Base-by-base conservation (phyloP, 371 early-diverging fungal genomes). In the Choanephora cucurbitarum region DNA sequence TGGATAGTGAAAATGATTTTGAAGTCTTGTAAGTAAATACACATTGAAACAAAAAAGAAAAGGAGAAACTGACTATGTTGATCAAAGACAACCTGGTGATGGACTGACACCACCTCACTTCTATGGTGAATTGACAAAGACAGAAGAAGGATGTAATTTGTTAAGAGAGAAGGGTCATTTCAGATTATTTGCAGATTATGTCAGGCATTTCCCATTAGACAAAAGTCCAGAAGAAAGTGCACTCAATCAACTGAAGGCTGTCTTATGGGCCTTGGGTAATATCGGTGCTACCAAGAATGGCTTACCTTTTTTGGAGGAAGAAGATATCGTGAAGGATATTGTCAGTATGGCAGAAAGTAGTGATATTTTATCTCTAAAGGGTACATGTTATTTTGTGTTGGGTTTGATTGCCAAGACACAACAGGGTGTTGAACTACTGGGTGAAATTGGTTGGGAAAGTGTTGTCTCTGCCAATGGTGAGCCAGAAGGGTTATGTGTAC, bases 191-290 rank as follows among this genome's bases (percentile, higher is more conserved):
- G 84, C 81, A 4, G 67, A 83, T 5, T 81, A 62, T 59, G 75
- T 91, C n/a, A 76, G 86, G 0, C 72, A 75, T 6, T 75, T 85
- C 55, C 67, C 75, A n/a, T 51, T 69, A 17, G 83, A 66, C 19
- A 60, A 65, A 14, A 78, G 78, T 44, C 22, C 59, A 2, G 31
- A 31, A 15, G 56, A 56, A 14, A 50, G 43, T 10, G 50, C 56
- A 6, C 62, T 88, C 17, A 59, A 77, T 24, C 80, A 87, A 37
- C 66, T 92, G n/a, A 93, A 93, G 55, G 84, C 92, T 1, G 82
- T 85, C 3, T 60, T 92, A 0, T 93, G 93, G 93, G 89, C 92
- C 0, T 72, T 91, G 50, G 92, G 92, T 5, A 83, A 90, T 56
- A 90, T 94, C 58, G 94, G 92, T 0, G 73, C 91, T 0, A 84